Evolutionary conservation across 768 basidiomycete species (phyloP).

Genomic region (Kwoniella shandongensis): DNA sequence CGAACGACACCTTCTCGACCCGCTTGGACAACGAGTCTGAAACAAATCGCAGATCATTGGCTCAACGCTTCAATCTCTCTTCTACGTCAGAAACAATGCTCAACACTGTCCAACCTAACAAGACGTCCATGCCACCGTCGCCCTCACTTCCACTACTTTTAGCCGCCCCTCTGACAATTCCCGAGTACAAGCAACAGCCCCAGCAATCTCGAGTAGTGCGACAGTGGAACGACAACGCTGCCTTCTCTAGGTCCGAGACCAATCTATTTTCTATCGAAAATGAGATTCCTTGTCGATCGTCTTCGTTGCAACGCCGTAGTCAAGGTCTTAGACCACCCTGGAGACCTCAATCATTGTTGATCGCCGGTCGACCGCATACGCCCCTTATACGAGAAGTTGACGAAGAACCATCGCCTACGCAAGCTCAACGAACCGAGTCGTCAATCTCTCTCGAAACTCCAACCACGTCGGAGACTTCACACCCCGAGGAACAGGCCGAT

Average conservation of each 20-base stretch:
- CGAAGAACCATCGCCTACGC: background rate
- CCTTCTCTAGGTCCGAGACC: constrained; percentile 8
- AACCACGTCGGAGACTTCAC: background rate
- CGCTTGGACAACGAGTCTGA: constrained; percentile 1
- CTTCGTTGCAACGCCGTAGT: background rate
- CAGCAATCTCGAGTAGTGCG: background rate
- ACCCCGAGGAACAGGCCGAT: background rate
- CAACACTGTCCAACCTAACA: background rate
- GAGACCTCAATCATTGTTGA: constrained; percentile 6
- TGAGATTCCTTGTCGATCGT: background rate
- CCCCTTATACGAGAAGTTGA: constrained; percentile 1
- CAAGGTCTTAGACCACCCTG: constrained; percentile 20
- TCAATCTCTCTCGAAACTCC: constrained; percentile 10
- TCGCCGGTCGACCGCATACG: constrained; percentile 1
- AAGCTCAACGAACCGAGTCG: background rate
- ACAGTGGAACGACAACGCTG: constrained; percentile 7
- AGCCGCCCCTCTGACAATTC: background rate
- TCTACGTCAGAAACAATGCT: constrained; percentile 6
- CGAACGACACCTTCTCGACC: constrained; percentile 1
- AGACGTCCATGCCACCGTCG: constrained; percentile 4
- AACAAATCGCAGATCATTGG: background rate
- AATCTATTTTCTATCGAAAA: background rate
- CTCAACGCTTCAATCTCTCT: constrained; percentile 6
- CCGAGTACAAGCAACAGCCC: background rate
- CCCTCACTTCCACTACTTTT: constrained; percentile 11